Percentiles rank a stretch among this genome's conserved stretches.
Conservation (phyloP, 1,284 basidiomycete genomes). For the Ustilago shanxiensis region DNA sequence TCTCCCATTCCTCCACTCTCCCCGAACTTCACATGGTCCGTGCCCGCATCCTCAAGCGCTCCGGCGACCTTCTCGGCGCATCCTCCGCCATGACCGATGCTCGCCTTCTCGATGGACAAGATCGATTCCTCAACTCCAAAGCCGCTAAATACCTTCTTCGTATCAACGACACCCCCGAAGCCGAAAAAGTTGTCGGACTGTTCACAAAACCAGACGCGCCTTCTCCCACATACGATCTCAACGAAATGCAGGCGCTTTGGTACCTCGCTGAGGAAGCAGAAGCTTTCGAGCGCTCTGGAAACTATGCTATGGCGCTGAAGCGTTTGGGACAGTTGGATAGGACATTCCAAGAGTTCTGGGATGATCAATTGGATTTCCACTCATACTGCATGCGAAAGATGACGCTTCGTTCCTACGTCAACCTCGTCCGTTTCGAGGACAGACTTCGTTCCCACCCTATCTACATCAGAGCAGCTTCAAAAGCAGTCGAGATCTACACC, state of each 20-base stretch:
- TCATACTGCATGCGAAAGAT: constrained; percentile 91
- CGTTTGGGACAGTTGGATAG: constrained; percentile 83
- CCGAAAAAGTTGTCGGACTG: constrained; percentile 55
- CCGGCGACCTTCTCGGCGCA: constrained; percentile 84
- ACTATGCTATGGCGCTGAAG: constrained; percentile 87
- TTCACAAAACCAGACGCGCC: constrained; percentile 73
- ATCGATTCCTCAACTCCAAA: constrained; percentile 95
- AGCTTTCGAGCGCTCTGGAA: constrained; percentile 77
- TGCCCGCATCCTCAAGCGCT: constrained; percentile 87
- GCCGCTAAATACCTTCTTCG: constrained; percentile 90
- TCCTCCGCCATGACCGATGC: constrained; percentile 85
- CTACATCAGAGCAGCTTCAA: constrained; percentile 81
- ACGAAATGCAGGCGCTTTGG: constrained; percentile 95
- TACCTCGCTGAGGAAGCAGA: constrained; percentile 88
- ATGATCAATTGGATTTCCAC: constrained; percentile 99
- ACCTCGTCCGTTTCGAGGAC: constrained; percentile 86
- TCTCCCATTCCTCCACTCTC: constrained; percentile 89
- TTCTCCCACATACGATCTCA: constrained; percentile 82
- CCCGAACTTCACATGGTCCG: constrained; percentile 90
- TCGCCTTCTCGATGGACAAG: constrained; percentile 88
- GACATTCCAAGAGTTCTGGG: constrained; percentile 88
- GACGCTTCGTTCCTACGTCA: constrained; percentile 85
- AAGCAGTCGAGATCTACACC: constrained; percentile 81
- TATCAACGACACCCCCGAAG: constrained; percentile 76
- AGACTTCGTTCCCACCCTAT: constrained; percentile 79